Base-by-base conservation (phyloP, 2,329 filamentous ascomycete species). In the Talaromyces islandicus region DNA sequence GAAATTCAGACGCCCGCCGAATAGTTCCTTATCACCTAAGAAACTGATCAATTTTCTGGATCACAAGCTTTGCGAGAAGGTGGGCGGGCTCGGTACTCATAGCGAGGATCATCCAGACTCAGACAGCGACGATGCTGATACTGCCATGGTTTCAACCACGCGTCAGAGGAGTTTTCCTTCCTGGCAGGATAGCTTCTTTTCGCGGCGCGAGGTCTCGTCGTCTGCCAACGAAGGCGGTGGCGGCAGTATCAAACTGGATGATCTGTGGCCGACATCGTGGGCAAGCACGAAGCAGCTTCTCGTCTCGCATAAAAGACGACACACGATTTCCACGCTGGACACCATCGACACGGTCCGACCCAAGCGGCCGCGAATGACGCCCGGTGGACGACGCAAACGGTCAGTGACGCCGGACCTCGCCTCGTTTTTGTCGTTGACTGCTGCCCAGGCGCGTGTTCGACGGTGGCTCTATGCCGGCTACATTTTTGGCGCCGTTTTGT, bases 391-490 rank as follows among this genome's bases (percentile, higher is more conserved):
- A 46, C 83, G 81, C 61, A 89, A 89, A 70, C 81, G 88, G 62
- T 81, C 84, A 2, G 81, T 85, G 56, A 87, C 88, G 1, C 80
- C 83, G 12, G 86, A 83, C 32, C 74, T 90, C 32, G 84, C 88
- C 29, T 85, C 90, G 0, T 96, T 92, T 69, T 85, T 95, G 64
- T 86, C 88, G 2, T 81, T 97, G 54, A 97, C 93, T 0, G 84
- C 89, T 35, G 80, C 83, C 14, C 90, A 97, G 77, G 92, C 92
- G 1, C 80, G 81, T 5, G 71, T 86, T 11, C 83, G 91, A 46
- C 96, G 92, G 73, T 95, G 91, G 88, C 65, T 89, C 0, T 97
- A 97, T 70, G 91, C 94, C 2, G 73, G 78, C 0, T 94, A 90
- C 69, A 86, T 92, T 19, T 97, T 97, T 71, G 61, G 80, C 0